A percentile compares a stretch with the other conserved stretches of the same genome.
These are phyloP conservation scores for Teunomyces aglyptinius DNA, from an alignment of 805 yeast genomes.

Conservation along the genomic window DNA sequence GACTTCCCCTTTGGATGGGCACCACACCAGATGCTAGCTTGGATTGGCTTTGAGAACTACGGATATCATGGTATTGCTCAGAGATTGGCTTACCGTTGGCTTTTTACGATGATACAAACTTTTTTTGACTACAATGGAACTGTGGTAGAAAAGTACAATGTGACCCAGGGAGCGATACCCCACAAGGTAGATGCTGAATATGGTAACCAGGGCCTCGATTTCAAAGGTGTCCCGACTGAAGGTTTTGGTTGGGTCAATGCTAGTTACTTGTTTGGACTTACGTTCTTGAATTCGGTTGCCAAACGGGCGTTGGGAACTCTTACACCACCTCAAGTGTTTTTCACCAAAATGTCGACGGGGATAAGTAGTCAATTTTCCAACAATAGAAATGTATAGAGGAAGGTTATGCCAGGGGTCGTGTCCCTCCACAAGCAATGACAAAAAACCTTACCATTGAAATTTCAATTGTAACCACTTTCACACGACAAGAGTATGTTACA, in stretches of 20 bases:
- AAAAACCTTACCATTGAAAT: slow-evolving; percentile 3
- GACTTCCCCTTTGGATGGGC: slow-evolving; percentile 99
- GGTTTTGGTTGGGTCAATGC: slow-evolving; percentile 99
- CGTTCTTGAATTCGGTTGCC: slow-evolving; percentile 63
- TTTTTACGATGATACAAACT: slow-evolving; percentile 82
- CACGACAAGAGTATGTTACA: not conserved
- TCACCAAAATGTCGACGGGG: slow-evolving; percentile 42
- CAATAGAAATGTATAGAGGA: not conserved
- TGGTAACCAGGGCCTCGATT: slow-evolving; percentile 93
- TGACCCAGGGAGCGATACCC: slow-evolving; percentile 76
- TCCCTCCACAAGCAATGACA: not conserved
- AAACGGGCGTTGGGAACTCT: slow-evolving; percentile 76
- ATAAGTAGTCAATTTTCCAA: slow-evolving; percentile 16
- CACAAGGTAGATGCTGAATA: slow-evolving; percentile 94
- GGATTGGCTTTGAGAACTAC: slow-evolving; percentile 80
- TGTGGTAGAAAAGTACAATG: slow-evolving; percentile 94
- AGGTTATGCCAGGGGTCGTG: not conserved
- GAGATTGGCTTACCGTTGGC: slow-evolving; percentile 82
- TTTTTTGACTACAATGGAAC: slow-evolving; percentile 92
- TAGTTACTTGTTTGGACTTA: slow-evolving; percentile 70
- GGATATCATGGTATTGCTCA: slow-evolving; percentile 64
- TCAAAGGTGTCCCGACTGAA: slow-evolving; percentile 90
- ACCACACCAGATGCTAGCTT: slow-evolving; percentile 92
- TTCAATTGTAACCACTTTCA: not conserved
- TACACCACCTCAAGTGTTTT: slow-evolving; percentile 67